Evolutionary conservation across 768 basidiomycete genomes (phyloP).

Genomic region (Pleurotus sapidus): DNA sequence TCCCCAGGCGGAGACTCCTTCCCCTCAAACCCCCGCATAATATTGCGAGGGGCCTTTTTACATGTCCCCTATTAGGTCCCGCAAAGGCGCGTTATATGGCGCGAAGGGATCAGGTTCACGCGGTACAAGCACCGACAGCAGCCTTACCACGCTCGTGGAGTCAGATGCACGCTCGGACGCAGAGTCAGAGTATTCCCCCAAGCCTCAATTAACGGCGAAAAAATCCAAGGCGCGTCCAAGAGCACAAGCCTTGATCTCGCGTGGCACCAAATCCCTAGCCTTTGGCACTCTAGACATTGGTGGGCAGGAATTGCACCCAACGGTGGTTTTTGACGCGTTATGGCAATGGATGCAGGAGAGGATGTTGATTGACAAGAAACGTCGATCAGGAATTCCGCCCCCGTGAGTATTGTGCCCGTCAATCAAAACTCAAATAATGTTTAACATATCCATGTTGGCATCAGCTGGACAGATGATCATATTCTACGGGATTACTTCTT

Average conservation of each 20-base stretch:
- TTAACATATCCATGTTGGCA: neutral
- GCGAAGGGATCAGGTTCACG: neutral
- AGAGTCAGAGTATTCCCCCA: neutral
- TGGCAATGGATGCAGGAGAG: slow-evolving; percentile 58
- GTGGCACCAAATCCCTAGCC: neutral
- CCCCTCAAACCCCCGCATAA: too few relatives aligned
- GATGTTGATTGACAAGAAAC: slow-evolving; percentile 52
- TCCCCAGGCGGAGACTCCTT: too few relatives aligned
- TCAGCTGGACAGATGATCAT: slow-evolving; percentile 67
- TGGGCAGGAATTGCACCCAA: slow-evolving; percentile 38
- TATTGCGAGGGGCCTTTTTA: too few relatives aligned
- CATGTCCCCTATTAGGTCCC: too few relatives aligned
- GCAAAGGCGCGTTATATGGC: too few relatives aligned
- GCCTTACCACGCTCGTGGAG: neutral
- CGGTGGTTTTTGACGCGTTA: slow-evolving; percentile 58
- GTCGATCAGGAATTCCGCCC: slow-evolving; percentile 42
- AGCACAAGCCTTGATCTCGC: neutral
- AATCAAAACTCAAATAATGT: slow-evolving; percentile 3
- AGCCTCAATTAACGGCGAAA: neutral
- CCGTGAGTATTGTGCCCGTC: slow-evolving; percentile 39
- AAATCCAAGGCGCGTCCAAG: neutral
- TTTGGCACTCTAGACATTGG: slow-evolving; percentile 28
- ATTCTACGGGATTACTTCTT: slow-evolving; percentile 57
- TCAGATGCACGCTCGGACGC: neutral
- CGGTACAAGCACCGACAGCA: neutral